These are phyloP conservation scores for Porodaedalea pini DNA, from an alignment of 1,284 basidiomycete genomes.

Conservation along the genomic window DNA sequence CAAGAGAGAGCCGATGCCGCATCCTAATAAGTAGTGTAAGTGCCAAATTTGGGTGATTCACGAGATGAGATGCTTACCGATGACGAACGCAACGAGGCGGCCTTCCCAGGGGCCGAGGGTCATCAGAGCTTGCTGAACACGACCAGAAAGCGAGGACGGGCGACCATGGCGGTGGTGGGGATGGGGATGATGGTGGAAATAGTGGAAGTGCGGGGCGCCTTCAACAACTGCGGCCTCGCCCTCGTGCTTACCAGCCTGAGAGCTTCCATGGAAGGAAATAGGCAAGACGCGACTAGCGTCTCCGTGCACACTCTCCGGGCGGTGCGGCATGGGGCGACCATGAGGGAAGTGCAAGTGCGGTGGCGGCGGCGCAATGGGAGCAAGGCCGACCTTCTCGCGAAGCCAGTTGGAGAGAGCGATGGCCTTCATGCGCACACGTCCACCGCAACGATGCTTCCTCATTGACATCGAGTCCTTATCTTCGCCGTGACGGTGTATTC, in stretches of 20 bases:
- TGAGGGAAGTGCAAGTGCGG: conserved; percentile 17
- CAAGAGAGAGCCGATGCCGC: conserved; percentile 72
- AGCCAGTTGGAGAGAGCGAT: conserved; percentile 46
- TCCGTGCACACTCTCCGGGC: conserved; percentile 14
- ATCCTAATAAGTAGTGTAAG: conserved; percentile 41
- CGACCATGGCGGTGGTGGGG: conserved; percentile 30
- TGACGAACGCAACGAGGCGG: conserved; percentile 70
- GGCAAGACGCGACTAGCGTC: conserved; percentile 34
- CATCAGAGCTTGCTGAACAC: conserved; percentile 61
- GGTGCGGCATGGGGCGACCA: conserved; percentile 5
- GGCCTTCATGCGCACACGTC: conserved; percentile 40
- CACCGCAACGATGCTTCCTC: conserved; percentile 19
- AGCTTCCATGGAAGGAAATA: conserved; percentile 31
- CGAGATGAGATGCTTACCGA: conserved; percentile 49
- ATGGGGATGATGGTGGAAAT: conserved; percentile 22
- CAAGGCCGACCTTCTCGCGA: conserved; percentile 46
- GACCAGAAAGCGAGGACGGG: conserved; percentile 45
- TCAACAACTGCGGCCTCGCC: not conserved
- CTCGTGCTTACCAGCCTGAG: conserved; percentile 23
- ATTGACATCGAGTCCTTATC: not conserved
- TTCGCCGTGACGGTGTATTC: not conserved
- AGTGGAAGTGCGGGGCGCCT: conserved; percentile 23
- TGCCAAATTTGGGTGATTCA: conserved; percentile 1
- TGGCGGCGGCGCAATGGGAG: conserved; percentile 35
- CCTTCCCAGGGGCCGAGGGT: conserved; percentile 77